A percentile compares a stretch with the other conserved stretches of the same genome.
Evolutionary conservation across 768 basidiomycete genomes (phyloP).

Genomic region (Leccinum ochraceum): DNA sequence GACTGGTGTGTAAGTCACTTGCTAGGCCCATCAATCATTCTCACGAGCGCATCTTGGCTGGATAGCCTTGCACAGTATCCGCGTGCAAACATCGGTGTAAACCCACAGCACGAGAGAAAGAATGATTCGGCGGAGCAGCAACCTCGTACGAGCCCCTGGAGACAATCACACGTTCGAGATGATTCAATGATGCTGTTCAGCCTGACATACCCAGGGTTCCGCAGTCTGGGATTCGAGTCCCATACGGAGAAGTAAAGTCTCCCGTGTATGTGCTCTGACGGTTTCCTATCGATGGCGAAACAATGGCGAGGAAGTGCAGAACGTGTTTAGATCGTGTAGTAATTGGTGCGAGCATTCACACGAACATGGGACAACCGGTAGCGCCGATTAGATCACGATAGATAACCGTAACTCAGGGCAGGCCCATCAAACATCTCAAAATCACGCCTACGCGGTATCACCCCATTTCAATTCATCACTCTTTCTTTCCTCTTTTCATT

Average conservation of each 20-base stretch:
- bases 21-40: background rate
- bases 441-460: slow-evolving; percentile 19
- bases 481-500: slow-evolving; percentile 17
- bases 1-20: background rate
- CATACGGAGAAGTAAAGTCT: background rate
- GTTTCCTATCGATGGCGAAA: background rate
- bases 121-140: background rate
- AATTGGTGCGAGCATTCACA: slow-evolving; percentile 21
- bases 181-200: background rate
- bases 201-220: background rate
- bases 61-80: background rate
- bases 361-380: slow-evolving; percentile 13
- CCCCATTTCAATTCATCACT: slow-evolving; percentile 10
- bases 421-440: slow-evolving; percentile 30
- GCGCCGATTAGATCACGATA: slow-evolving; percentile 26
- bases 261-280: background rate
- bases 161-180: background rate
- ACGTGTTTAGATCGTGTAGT: background rate
- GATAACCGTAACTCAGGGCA: slow-evolving; percentile 36
- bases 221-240: background rate
- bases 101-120: background rate
- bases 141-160: background rate
- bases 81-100: background rate
- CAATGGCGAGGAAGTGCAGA: background rate
- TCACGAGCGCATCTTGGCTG: background rate